These are phyloP conservation scores for Protostelium mycophagum DNA, from an alignment of 78 protist genomes.

Conservation along the genomic window DNA sequence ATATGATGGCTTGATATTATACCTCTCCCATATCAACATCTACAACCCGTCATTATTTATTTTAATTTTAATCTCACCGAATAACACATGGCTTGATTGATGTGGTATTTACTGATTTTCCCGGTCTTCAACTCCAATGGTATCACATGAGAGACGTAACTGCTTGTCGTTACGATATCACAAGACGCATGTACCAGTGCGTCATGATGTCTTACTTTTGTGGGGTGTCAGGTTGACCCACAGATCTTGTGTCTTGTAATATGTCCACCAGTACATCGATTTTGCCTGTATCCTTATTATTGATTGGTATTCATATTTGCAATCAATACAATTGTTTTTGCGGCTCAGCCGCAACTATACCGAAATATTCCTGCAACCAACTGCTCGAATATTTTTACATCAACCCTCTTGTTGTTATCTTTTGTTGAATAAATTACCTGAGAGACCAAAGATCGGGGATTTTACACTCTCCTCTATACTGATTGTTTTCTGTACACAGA, in stretches of 20 bases:
- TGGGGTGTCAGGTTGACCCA: background rate
- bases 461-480: background rate
- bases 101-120: background rate
- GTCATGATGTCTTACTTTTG: background rate
- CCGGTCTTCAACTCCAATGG: background rate
- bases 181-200: background rate
- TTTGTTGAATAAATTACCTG: background rate
- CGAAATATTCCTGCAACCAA: no score
- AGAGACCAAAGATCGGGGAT: background rate
- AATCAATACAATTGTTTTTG: no score
- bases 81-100: background rate
- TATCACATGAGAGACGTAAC: background rate
- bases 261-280: background rate
- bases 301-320: no score
- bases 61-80: background rate
- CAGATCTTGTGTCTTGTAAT: background rate
- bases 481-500: background rate
- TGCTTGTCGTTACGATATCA: no score
- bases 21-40: background rate
- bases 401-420: background rate
- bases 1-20: background rate
- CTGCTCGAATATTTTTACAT: no score
- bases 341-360: no score
- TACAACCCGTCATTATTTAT: background rate
- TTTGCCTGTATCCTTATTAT: background rate